Percentiles rank a stretch among this genome's conserved stretches.
phyloP scores from a whole-genome alignment of 805 yeast species.

The Candida ponderosae region DNA sequence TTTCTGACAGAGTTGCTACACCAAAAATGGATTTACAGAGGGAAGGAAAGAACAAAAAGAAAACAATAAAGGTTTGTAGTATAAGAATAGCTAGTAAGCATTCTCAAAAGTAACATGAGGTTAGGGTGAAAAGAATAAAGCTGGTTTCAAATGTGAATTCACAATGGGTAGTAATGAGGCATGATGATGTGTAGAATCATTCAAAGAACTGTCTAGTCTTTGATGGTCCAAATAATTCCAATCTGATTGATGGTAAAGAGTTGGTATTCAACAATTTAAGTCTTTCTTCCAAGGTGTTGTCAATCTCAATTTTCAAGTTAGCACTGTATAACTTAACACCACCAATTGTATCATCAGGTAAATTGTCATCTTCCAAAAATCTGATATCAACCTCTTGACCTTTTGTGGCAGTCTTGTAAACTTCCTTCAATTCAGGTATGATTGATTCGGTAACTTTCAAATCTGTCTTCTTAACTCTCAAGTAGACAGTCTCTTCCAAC shows the following conservation, averaged over 20 bases:
- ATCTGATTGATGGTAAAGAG: slow-evolving; percentile 87
- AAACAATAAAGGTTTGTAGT: too few relatives aligned
- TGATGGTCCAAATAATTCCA: slow-evolving; percentile 83
- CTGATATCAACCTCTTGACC: slow-evolving; percentile 53
- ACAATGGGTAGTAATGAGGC: too few relatives aligned
- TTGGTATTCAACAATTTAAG: slow-evolving; percentile 72
- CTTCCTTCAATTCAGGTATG: slow-evolving; percentile 25
- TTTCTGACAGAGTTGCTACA: too few relatives aligned
- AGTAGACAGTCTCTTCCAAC: slow-evolving; percentile 59
- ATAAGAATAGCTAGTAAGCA: too few relatives aligned
- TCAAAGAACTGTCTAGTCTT: slow-evolving; percentile 86
- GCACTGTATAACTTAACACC: slow-evolving; percentile 72
- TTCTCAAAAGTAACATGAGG: too few relatives aligned
- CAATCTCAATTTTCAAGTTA: slow-evolving; percentile 76
- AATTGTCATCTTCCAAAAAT: slow-evolving; percentile 47
- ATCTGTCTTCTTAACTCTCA: slow-evolving; percentile 66
- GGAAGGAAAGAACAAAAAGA: too few relatives aligned
- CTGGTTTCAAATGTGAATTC: too few relatives aligned
- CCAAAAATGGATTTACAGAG: too few relatives aligned
- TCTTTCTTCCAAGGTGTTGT: slow-evolving; percentile 94
- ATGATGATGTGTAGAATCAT: too few relatives aligned
- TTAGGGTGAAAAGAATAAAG: too few relatives aligned
- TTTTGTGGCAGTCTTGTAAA: slow-evolving; percentile 51
- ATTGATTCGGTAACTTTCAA: slow-evolving; percentile 45
- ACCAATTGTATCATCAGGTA: slow-evolving; percentile 68